Evolutionary conservation across 164 flowering plant genomes (phyloP).

Genomic region (Nymphaea colorata): DNA sequence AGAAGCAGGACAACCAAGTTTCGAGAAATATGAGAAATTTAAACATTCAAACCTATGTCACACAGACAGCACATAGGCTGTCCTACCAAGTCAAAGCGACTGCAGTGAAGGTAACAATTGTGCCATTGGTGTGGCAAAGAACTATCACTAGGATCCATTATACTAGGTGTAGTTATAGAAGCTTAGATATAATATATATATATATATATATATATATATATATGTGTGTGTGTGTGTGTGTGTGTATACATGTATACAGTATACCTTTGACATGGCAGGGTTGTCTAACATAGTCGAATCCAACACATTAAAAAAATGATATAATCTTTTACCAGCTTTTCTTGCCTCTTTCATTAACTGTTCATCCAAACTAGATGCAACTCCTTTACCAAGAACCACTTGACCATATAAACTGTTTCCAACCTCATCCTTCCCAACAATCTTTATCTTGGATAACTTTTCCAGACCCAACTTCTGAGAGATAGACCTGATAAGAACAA

Average conservation of each 20-base stretch:
- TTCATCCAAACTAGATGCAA: slow-evolving; percentile 55
- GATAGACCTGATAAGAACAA: slow-evolving; percentile 38
- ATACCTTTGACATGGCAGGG: too few species aligned
- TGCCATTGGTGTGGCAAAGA: too few species aligned
- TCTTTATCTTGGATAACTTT: slow-evolving; percentile 50
- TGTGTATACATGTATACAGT: too few species aligned
- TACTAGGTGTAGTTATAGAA: too few species aligned
- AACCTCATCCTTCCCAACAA: slow-evolving; percentile 63
- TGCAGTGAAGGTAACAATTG: too few species aligned
- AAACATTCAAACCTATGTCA: not conserved
- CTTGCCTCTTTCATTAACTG: slow-evolving; percentile 61
- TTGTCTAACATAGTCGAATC: too few species aligned
- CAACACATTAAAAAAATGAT: not conserved
- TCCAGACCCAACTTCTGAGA: slow-evolving; percentile 62
- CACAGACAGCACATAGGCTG: too few species aligned
- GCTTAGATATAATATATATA: too few species aligned
- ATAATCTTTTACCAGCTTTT: slow-evolving; percentile 52
- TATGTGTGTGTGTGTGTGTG: too few species aligned
- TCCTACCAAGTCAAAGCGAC: too few species aligned
- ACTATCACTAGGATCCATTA: too few species aligned
- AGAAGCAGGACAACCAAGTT: slow-evolving; percentile 1
- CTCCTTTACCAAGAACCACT: slow-evolving; percentile 49
- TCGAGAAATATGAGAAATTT: not conserved
- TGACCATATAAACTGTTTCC: slow-evolving; percentile 67
- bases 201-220: too few species aligned